phyloP scores from a whole-genome alignment of 148 eudicot genomes.

The Rhododendron henanense region DNA sequence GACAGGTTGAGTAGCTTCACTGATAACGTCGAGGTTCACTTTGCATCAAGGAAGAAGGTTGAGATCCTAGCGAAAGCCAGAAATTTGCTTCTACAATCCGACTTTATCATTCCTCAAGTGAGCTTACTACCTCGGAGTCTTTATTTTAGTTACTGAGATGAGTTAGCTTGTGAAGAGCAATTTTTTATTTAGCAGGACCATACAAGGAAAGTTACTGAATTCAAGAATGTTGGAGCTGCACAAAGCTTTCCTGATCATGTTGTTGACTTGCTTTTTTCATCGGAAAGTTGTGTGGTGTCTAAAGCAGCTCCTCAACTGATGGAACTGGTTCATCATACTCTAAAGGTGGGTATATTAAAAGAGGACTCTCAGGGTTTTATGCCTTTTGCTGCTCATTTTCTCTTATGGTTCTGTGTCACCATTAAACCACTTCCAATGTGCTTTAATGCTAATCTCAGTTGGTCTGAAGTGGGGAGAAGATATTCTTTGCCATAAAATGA shows the following conservation, averaged over 20 bases:
- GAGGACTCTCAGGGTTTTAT: background rate
- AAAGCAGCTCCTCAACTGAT: slow-evolving; percentile 75
- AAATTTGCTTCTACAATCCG: slow-evolving; percentile 63
- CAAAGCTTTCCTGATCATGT: slow-evolving; percentile 31
- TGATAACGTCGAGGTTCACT: slow-evolving; percentile 93
- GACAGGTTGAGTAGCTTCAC: slow-evolving; percentile 78
- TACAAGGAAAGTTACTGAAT: slow-evolving; percentile 25
- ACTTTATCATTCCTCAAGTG: slow-evolving; percentile 73
- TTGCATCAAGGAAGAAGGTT: slow-evolving; percentile 84
- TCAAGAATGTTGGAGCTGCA: slow-evolving; percentile 29
- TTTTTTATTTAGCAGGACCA: slow-evolving; percentile 40
- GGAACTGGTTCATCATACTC: slow-evolving; percentile 84
- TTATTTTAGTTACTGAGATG: slow-evolving; percentile 5
- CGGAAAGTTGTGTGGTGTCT: slow-evolving; percentile 83
- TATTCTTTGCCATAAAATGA: background rate
- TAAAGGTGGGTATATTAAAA: slow-evolving; percentile 45
- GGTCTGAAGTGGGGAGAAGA: slow-evolving; percentile 6
- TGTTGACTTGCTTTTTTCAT: slow-evolving; percentile 70
- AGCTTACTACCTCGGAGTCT: slow-evolving; percentile 20
- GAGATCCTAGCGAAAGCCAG: slow-evolving; percentile 87
- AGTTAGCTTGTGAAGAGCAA: slow-evolving; percentile 13
- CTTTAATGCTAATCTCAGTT: background rate
- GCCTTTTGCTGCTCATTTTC: background rate
- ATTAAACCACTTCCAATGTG: no score
- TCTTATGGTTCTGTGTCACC: background rate